Conservation (phyloP, 139 green algal genomes). For the Astrephomene gubernaculifera region DNA sequence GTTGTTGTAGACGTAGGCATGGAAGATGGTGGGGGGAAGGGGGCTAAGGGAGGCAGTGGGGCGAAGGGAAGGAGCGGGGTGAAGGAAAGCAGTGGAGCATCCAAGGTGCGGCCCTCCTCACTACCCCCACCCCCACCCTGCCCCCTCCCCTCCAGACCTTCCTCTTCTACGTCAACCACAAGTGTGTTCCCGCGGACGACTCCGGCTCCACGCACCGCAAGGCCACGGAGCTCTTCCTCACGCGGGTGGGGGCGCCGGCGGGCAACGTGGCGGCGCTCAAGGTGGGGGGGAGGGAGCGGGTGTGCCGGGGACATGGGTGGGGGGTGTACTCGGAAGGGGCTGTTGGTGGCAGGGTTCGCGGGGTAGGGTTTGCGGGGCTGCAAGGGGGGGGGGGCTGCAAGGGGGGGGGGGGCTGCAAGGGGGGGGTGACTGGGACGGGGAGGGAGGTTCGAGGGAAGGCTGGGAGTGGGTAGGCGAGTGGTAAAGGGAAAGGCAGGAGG, state of each 20-base stretch:
- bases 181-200: constrained; percentile 39
- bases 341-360: too few species aligned
- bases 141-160: background rate
- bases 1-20: too few species aligned
- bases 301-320: background rate
- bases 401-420: background rate
- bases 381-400: background rate
- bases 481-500: too few species aligned
- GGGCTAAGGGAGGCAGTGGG: too few species aligned
- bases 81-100: too few species aligned
- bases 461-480: too few species aligned
- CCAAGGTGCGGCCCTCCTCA: too few species aligned
- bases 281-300: background rate
- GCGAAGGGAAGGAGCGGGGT: too few species aligned
- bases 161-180: constrained; percentile 53
- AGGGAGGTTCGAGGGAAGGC: background rate
- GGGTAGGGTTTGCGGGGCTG: too few species aligned
- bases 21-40: too few species aligned
- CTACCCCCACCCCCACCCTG: too few species aligned
- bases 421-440: background rate
- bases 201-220: constrained; percentile 47
- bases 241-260: constrained; percentile 1
- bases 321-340: background rate
- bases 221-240: constrained; percentile 43
- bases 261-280: constrained; percentile 36